These are phyloP conservation scores for Dendrostoma leiphaemia DNA, from an alignment of 2,329 filamentous ascomycete species.

Conservation along the genomic window DNA sequence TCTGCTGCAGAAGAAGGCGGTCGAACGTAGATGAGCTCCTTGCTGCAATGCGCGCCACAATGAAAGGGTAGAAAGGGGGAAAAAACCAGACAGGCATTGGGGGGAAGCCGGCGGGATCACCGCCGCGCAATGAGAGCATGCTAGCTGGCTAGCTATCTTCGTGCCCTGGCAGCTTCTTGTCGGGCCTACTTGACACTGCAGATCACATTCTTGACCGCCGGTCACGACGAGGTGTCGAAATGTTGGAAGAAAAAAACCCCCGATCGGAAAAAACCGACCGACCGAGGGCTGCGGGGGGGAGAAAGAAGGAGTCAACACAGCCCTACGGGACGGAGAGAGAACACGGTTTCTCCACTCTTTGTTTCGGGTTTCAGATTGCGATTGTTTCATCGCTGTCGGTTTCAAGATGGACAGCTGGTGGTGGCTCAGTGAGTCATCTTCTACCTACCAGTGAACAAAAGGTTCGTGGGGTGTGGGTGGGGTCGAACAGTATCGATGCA, in stretches of 20 bases:
- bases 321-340: background rate
- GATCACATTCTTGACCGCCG: too few species aligned
- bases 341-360: conserved; percentile 1
- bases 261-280: background rate
- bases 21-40: background rate
- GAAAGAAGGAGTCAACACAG: too few species aligned
- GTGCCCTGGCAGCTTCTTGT: too few species aligned
- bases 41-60: background rate
- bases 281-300: background rate
- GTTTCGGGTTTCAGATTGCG: background rate
- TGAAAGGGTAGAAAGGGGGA: background rate
- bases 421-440: background rate
- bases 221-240: too few species aligned
- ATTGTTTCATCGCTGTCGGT: background rate
- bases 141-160: too few species aligned
- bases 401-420: background rate
- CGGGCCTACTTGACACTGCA: too few species aligned
- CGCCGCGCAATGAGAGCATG: too few species aligned
- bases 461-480: background rate
- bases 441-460: background rate
- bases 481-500: background rate
- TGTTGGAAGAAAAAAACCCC: too few species aligned
- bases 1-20: background rate
- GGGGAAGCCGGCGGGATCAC: too few species aligned
- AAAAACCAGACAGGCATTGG: background rate